Evolutionary conservation across 768 basidiomycete species (phyloP).

Genomic region (Amanita pseudoporphyria): DNA sequence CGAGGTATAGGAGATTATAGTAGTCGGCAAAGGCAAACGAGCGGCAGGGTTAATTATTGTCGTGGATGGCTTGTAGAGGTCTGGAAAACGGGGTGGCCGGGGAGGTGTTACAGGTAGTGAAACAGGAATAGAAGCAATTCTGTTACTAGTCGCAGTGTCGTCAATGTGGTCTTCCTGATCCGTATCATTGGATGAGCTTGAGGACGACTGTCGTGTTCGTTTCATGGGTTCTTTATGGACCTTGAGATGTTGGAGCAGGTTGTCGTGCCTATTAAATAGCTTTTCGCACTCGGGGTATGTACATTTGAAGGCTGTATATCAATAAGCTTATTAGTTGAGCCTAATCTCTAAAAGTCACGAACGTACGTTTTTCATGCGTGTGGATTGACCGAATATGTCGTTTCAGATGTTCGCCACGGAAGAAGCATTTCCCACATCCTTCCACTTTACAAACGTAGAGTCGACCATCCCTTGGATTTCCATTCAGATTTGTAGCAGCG

Average conservation of each 20-base stretch:
- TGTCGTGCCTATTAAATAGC: conserved; percentile 71
- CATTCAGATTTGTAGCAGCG: conserved; percentile 8
- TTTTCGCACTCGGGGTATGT: conserved; percentile 59
- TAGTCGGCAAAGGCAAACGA: not conserved
- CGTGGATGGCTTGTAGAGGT: not conserved
- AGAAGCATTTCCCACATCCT: conserved; percentile 65
- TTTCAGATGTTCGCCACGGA: conserved; percentile 68
- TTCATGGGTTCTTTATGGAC: conserved; percentile 41
- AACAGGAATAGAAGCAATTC: not conserved
- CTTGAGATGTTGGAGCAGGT: conserved; percentile 69
- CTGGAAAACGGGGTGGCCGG: not conserved
- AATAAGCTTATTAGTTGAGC: conserved; percentile 12
- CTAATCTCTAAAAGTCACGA: conserved; percentile 4
- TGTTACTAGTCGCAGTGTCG: not conserved
- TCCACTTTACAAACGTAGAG: conserved; percentile 57
- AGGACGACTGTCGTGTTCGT: not conserved
- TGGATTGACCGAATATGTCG: conserved; percentile 68
- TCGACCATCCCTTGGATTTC: conserved; percentile 17
- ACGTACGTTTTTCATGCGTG: conserved; percentile 70
- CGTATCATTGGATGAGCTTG: not conserved
- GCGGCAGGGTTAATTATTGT: not conserved
- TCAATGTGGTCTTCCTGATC: not conserved
- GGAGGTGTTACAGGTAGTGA: not conserved
- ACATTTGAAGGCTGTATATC: conserved; percentile 57
- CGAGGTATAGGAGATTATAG: not conserved